These are phyloP conservation scores for Geranomyces michiganensis DNA, from an alignment of 192 early-diverging fungal species.

Conservation along the genomic window DNA sequence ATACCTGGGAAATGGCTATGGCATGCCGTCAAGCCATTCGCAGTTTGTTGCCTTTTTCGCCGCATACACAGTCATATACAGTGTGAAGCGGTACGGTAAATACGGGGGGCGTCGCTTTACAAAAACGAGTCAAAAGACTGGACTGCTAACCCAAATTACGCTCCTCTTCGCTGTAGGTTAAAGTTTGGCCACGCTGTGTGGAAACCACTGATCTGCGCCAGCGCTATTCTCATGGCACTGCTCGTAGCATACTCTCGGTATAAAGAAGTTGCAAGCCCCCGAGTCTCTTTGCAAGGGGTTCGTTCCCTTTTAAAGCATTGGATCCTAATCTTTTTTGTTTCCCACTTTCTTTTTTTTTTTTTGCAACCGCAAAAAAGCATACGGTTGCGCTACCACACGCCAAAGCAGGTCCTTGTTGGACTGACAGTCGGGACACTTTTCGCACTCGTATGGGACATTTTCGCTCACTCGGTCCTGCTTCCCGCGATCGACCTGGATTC, in stretches of 20 bases:
- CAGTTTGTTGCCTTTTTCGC: constrained; percentile 83
- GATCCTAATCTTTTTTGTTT: no score
- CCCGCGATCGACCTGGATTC: constrained; percentile 35
- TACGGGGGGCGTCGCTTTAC: constrained; percentile 11
- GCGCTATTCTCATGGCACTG: constrained; percentile 23
- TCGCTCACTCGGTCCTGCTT: constrained; percentile 15
- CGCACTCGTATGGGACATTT: constrained; percentile 59
- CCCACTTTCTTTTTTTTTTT: not conserved
- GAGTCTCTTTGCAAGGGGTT: no score
- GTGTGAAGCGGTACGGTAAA: constrained; percentile 49
- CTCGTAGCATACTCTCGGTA: constrained; percentile 57
- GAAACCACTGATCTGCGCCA: constrained; percentile 45
- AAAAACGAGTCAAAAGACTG: constrained; percentile 7
- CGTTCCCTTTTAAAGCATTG: no score
- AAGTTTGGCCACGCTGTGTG: constrained; percentile 28
- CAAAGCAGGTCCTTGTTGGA: constrained; percentile 72
- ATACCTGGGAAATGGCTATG: constrained; percentile 73
- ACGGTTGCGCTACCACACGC: constrained; percentile 74
- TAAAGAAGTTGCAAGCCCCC: not conserved
- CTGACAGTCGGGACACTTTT: constrained; percentile 56
- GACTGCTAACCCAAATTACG: constrained; percentile 24
- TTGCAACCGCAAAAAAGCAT: constrained; percentile 46
- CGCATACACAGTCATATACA: constrained; percentile 57
- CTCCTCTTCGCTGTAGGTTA: constrained; percentile 4
- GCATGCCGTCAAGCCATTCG: constrained; percentile 83